A percentile compares a stretch with the other conserved stretches of the same genome.
Evolutionary conservation across 2,329 filamentous ascomycete genomes (phyloP).

Genomic region (Penicillium sp.): DNA sequence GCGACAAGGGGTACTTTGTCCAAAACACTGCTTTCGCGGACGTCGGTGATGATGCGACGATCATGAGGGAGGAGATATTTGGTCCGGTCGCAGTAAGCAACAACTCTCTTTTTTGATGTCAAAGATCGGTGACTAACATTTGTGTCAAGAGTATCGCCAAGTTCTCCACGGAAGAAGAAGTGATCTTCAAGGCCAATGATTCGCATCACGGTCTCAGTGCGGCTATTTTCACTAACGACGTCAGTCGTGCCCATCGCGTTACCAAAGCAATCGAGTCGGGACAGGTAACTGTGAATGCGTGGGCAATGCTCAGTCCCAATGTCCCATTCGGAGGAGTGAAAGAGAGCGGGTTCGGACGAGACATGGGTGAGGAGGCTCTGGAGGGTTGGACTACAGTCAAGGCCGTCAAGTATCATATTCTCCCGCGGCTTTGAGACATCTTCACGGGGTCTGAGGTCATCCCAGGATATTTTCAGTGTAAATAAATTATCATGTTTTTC

Average conservation of each 20-base stretch:
- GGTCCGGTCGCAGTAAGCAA: slow-evolving; percentile 53
- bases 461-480: no score
- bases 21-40: slow-evolving; percentile 60
- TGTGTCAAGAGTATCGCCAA: slow-evolving; percentile 51
- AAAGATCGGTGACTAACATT: background rate
- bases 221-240: slow-evolving; percentile 30
- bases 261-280: slow-evolving; percentile 23
- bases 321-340: slow-evolving; percentile 32
- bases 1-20: slow-evolving; percentile 61
- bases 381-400: slow-evolving; percentile 28
- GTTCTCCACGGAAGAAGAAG: slow-evolving; percentile 63
- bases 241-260: slow-evolving; percentile 28
- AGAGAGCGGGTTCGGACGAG: slow-evolving; percentile 30
- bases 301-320: slow-evolving; percentile 28
- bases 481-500: background rate
- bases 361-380: slow-evolving; percentile 30
- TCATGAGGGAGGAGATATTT: slow-evolving; percentile 60
- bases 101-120: background rate
- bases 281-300: slow-evolving; percentile 30
- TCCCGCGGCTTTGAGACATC: slow-evolving; percentile 15
- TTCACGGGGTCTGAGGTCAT: no score
- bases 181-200: slow-evolving; percentile 57
- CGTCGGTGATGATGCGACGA: slow-evolving; percentile 49
- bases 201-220: slow-evolving; percentile 39
- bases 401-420: slow-evolving; percentile 22